A percentile compares a stretch with the other conserved stretches of the same genome.
phyloP scores from a whole-genome alignment of 345 rosid genomes.

The Rhodomyrtus tomentosa region DNA sequence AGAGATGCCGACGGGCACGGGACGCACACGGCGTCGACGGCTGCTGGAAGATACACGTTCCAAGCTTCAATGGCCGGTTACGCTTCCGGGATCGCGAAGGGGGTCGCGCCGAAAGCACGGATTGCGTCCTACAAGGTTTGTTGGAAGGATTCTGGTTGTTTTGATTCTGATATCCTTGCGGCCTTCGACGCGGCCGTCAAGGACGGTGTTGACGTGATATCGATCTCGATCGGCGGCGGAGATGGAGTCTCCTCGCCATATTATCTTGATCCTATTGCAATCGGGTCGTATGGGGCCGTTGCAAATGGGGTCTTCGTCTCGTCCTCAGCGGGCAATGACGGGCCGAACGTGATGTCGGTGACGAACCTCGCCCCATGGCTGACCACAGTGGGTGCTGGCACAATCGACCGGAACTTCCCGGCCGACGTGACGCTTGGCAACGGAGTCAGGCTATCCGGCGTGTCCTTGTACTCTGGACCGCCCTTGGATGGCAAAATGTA shows the following conservation, averaged over 20 bases:
- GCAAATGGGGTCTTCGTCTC: slow-evolving; percentile 41
- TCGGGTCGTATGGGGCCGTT: slow-evolving; percentile 56
- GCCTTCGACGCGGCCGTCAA: slow-evolving; percentile 51
- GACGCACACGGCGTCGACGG: slow-evolving; percentile 77
- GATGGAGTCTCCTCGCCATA: slow-evolving; percentile 63
- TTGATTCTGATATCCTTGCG: slow-evolving; percentile 75
- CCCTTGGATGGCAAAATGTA: slow-evolving; percentile 49
- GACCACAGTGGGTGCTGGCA: slow-evolving; percentile 63
- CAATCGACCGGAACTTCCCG: slow-evolving; percentile 66
- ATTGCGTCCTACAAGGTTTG: slow-evolving; percentile 72
- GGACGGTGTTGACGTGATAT: slow-evolving; percentile 70
- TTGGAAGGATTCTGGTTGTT: slow-evolving; percentile 77
- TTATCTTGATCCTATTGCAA: slow-evolving; percentile 78
- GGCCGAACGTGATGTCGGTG: slow-evolving; percentile 68
- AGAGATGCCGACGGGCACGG: slow-evolving; percentile 90
- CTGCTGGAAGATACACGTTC: slow-evolving; percentile 57
- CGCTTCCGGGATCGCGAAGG: slow-evolving; percentile 70
- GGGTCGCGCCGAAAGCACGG: slow-evolving; percentile 78
- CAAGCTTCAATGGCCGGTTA: slow-evolving; percentile 69
- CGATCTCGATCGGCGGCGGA: slow-evolving; percentile 73
- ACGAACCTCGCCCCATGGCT: slow-evolving; percentile 77
- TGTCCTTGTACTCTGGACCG: slow-evolving; percentile 51
- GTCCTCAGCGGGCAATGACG: slow-evolving; percentile 61
- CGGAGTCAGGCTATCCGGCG: slow-evolving; percentile 50
- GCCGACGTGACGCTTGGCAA: slow-evolving; percentile 53